A percentile compares a stretch with the other conserved stretches of the same genome.
Conservation (phyloP, 306 rosid genomes). For the Castanea sativa region DNA sequence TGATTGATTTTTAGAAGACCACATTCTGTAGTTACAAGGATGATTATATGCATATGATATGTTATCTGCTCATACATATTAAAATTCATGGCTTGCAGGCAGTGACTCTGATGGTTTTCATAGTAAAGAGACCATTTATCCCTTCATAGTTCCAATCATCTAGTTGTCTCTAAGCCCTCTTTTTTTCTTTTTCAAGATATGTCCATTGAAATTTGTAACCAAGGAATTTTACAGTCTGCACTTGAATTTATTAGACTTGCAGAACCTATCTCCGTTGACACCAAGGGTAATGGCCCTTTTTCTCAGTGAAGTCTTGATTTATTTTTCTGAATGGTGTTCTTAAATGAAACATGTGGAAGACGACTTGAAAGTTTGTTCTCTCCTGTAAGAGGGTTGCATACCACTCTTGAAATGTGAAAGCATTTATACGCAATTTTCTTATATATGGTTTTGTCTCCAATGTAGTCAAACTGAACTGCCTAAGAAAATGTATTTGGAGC, state of each 20-base stretch:
- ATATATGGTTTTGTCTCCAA: neutral
- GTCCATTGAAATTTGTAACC: neutral
- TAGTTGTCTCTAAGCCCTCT: neutral
- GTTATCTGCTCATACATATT: neutral
- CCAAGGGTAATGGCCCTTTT: neutral
- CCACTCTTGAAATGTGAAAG: too few species aligned
- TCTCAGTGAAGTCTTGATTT: neutral
- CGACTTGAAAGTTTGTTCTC: too few species aligned
- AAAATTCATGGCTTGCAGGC: neutral
- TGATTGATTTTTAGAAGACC: neutral
- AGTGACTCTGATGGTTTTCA: neutral
- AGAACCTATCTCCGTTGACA: neutral
- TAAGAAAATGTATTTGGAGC: neutral
- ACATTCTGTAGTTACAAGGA: neutral
- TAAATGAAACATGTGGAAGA: too few species aligned
- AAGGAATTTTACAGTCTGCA: neutral
- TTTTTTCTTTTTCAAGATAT: neutral
- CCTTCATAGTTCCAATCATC: neutral
- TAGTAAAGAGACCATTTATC: neutral
- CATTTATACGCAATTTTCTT: neutral
- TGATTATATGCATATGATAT: neutral
- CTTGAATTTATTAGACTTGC: too few species aligned
- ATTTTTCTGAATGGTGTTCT: neutral
- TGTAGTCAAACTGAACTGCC: neutral
- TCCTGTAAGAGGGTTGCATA: too few species aligned